Base-by-base conservation (phyloP, 2,329 filamentous ascomycete genomes). In the Periglandula ipomoeae region DNA sequence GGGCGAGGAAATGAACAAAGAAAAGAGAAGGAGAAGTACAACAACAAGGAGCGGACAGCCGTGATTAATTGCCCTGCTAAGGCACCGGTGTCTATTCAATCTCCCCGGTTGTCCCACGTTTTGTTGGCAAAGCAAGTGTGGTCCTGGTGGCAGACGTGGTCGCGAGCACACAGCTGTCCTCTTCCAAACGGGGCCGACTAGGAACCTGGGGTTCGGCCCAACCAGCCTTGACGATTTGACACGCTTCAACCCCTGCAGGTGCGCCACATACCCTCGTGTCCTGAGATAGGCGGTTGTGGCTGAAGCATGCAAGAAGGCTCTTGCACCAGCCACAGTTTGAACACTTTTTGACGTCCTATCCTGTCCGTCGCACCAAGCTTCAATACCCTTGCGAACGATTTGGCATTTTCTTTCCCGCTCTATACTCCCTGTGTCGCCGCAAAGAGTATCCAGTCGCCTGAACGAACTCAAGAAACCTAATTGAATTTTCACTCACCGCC, bases 261-360 rank as follows among this genome's bases (percentile, higher is more conserved):
- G 45, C 45, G 41, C 49, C 49, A 51, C 49, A 44, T 30, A 30
- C 30, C 20, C 30, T 34, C 19, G 8, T 38, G 32, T 38, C n/a
- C 44, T 23, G 17, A 4, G 8, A 40, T 20, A 22, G 13, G 37
- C 39, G 24, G 3, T 4, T 47, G 46, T 42, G 38, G 30, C 40
- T 34, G 9, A 35, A 35, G 10, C 13, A 8, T 8, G 19, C 17
- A n/a, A n/a, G n/a, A 34, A 34, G 32, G 5, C 32, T 20, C 13
- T 44, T 15, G 4, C 32, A 53, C 5, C 64, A 64, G 10, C 54
- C 55, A 46, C 65, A 66, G 24, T 65, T 24, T 17, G n/a, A 24
- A 40, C 11, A 30, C 7, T n/a, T 30, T 34, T 19, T 17, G 32
- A 40, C 9, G 4, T 44, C 37, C 11, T 32, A 17, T 46, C 23